A percentile compares a stretch with the other conserved stretches of the same genome.
Evolutionary conservation across 148 eudicot species (phyloP).

Genomic region (Fagopyrum esculentum): DNA sequence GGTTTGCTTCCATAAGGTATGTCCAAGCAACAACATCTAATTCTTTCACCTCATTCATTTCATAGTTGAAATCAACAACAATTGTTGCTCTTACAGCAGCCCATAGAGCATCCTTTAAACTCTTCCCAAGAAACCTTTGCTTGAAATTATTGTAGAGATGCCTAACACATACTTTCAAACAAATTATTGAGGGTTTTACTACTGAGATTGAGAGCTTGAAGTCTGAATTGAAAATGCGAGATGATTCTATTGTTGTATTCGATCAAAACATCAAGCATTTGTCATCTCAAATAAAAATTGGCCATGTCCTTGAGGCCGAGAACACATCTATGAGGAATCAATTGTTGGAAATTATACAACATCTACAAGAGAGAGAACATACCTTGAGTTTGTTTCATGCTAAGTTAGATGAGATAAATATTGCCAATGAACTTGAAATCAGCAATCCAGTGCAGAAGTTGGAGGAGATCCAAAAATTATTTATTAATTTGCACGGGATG

Average conservation of each 20-base stretch:
- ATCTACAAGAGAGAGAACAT: conserved; percentile 43
- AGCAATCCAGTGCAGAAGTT: conserved; percentile 64
- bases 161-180: conserved; percentile 81
- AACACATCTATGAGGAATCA: conserved; percentile 42
- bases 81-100: too few species aligned
- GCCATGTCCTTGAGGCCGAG: conserved; percentile 47
- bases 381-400: conserved; percentile 45
- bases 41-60: too few species aligned
- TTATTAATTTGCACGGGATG: conserved; percentile 43
- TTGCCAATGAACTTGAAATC: conserved; percentile 24
- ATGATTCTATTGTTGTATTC: conserved; percentile 41
- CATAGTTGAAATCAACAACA: too few species aligned
- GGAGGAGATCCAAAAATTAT: conserved; percentile 42
- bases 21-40: too few species aligned
- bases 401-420: conserved; percentile 43
- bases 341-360: conserved; percentile 43
- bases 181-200: conserved; percentile 53
- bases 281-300: conserved; percentile 35
- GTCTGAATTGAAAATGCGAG: conserved; percentile 39
- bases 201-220: conserved; percentile 52
- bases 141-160: too few species aligned
- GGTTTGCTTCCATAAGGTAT: too few species aligned
- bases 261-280: conserved; percentile 48
- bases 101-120: too few species aligned
- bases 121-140: too few species aligned